phyloP scores from a whole-genome alignment of 2,329 filamentous ascomycete species.

The Chrysosporium queenslandicum region DNA sequence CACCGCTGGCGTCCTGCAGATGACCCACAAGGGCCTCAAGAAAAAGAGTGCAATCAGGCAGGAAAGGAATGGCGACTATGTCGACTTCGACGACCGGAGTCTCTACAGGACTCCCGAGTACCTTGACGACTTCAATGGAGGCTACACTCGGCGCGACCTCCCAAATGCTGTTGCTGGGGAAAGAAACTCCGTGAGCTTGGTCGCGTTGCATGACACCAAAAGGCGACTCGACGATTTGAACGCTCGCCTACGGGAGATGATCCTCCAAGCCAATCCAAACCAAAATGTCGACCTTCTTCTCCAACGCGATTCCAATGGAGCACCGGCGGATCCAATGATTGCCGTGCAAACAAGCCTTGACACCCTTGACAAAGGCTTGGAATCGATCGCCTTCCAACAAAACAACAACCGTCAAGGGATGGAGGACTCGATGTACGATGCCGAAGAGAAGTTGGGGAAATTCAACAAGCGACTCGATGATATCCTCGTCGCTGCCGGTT shows the following conservation, averaged over 20 bases:
- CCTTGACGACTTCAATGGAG: conserved; percentile 42
- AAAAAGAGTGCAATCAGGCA: conserved; percentile 42
- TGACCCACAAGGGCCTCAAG: conserved; percentile 69
- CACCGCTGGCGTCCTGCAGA: conserved; percentile 81
- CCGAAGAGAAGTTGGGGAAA: conserved; percentile 44
- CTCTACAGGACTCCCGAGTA: conserved; percentile 61
- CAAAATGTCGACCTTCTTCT: conserved; percentile 32
- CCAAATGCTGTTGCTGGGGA: conserved; percentile 2
- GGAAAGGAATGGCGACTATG: conserved; percentile 27
- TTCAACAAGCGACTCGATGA: conserved; percentile 57
- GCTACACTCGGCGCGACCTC: conserved; percentile 19
- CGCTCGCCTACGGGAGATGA: conserved; percentile 54
- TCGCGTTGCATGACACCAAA: conserved; percentile 53
- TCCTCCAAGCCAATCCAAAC: conserved; percentile 41
- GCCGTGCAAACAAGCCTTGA: conserved; percentile 51
- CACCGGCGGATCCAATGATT: conserved; percentile 22
- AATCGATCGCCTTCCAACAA: conserved; percentile 48
- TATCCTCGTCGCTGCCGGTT: conserved; percentile 43
- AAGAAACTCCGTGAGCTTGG: conserved; percentile 23
- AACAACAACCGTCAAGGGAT: conserved; percentile 18
- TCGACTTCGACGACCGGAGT: conserved; percentile 67
- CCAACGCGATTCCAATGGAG: conserved; percentile 23
- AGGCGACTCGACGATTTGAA: conserved; percentile 59
- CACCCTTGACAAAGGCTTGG: conserved; percentile 59
- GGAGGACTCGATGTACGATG: conserved; percentile 30